Conservation (phyloP, 345 rosid genomes). For the Lepidium sativum region DNA sequence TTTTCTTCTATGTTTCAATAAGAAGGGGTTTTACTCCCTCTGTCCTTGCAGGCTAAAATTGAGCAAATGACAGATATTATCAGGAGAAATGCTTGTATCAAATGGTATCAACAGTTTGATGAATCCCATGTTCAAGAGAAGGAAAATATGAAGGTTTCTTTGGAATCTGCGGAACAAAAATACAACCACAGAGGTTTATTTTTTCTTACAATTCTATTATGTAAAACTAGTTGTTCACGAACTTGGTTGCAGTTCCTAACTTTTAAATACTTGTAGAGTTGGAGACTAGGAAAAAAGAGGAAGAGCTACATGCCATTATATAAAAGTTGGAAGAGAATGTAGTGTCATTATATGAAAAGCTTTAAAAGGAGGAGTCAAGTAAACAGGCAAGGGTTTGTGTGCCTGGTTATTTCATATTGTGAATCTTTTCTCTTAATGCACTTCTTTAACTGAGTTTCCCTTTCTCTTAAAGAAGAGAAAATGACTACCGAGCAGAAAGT, state of each 20-base stretch:
- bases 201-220: not conserved
- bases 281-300: constrained; percentile 52
- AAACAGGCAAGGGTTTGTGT: constrained; percentile 39
- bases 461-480: constrained; percentile 42
- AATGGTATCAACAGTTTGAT: constrained; percentile 66
- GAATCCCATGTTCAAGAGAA: constrained; percentile 50
- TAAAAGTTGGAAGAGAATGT: constrained; percentile 35
- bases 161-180: constrained; percentile 49
- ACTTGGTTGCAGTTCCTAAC: not conserved
- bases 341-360: constrained; percentile 41
- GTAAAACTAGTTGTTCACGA: not conserved
- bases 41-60: constrained; percentile 44
- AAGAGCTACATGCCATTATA: constrained; percentile 32
- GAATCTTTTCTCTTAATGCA: not conserved
- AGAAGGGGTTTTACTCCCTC: not conserved
- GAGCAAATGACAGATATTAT: constrained; percentile 48
- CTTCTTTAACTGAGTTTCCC: not conserved
- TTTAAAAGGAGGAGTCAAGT: constrained; percentile 50
- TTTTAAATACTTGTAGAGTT: constrained; percentile 31
- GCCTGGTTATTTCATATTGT: not conserved
- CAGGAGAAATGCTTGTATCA: constrained; percentile 61
- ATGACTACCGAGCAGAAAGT: constrained; percentile 62
- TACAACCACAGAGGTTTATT: constrained; percentile 42
- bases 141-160: constrained; percentile 36
- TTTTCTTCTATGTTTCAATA: not conserved